phyloP scores from a whole-genome alignment of 108 stramenopile species.

The Pseudonitzschia pungens region DNA sequence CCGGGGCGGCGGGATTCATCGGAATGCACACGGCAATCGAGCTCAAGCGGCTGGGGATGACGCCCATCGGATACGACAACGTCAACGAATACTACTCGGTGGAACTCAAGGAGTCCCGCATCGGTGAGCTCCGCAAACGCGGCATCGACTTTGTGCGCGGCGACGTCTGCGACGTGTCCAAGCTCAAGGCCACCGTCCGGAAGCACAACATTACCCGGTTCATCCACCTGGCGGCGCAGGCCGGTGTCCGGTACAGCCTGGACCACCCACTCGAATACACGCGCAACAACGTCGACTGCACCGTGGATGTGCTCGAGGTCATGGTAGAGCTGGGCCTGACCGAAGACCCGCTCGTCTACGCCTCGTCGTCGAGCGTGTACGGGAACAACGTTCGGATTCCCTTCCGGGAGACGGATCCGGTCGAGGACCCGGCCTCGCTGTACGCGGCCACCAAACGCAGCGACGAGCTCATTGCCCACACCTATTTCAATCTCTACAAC shows the following conservation, averaged over 20 bases:
- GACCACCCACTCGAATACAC: constrained; percentile 43
- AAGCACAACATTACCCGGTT: constrained; percentile 40
- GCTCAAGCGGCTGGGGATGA: constrained; percentile 34
- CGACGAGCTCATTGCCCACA: constrained; percentile 42
- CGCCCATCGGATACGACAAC: constrained; percentile 42
- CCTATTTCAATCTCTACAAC: constrained; percentile 45
- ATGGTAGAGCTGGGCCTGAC: constrained; percentile 22
- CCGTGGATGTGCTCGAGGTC: constrained; percentile 29
- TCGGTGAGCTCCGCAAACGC: constrained; percentile 22
- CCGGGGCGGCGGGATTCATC: constrained; percentile 40
- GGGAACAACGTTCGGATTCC: constrained; percentile 37
- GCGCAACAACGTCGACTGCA: constrained; percentile 39
- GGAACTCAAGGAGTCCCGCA: constrained; percentile 28
- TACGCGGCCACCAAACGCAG: constrained; percentile 46
- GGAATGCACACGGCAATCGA: constrained; percentile 39
- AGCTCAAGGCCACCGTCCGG: constrained; percentile 26
- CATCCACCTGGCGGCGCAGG: constrained; percentile 44
- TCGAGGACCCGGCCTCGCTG: constrained; percentile 38
- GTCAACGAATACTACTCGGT: constrained; percentile 35
- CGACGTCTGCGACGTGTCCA: constrained; percentile 34
- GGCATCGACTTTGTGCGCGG: constrained; percentile 31
- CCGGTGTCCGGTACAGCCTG: constrained; percentile 43
- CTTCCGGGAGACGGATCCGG: constrained; percentile 36
- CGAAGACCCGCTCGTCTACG: constrained; percentile 32
- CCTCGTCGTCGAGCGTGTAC: constrained; percentile 38